Base-by-base conservation (phyloP, 1,284 basidiomycete genomes). In the Apiotrichum brassicae region DNA sequence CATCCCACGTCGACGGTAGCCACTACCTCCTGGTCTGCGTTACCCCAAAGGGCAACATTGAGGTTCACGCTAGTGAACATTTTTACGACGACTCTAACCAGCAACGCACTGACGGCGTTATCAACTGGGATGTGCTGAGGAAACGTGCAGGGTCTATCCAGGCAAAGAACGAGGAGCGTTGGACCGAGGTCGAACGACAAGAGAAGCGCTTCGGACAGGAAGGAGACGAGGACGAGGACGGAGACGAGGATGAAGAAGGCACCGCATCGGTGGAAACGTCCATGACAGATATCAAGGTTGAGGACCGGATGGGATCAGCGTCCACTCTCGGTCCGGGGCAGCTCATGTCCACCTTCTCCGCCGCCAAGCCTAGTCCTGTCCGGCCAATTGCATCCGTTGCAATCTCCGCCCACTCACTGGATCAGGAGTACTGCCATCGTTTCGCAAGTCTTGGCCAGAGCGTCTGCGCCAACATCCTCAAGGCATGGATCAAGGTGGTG, bases 21-120 rank as follows among this genome's bases (percentile, higher is more conserved):
- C 77, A 79, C 53, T 79, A 77, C 61, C 75, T 78, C 48, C 75
- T 79, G 53, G 63, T 78, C 45, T 77, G 74, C 68, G 76, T 79
- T 48, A 74, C 72, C 3, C 75, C 78, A 12, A 70, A 74, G 30
- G 77, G 77, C 8, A 74, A 78, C 52, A 73, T 77, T n/a, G 77
- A 79, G 59, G 73, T 74, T 22, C 78, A 76, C 59, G 77, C 77
- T 14, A 76, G 72, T 49, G 76, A 77, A 50, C 56, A 56, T 42
- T 56, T 56, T 35, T 53, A 53, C 52, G 61, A 65, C 28, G 59
- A 63, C 39, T 50, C 57, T 40, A 69, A 66, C 35, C 64, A 68
- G 28, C 54, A 48, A 24, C 49, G 53, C 12, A 49, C 56, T 4
- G 59, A 63, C 46, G 62, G 61, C 19, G 60, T 68, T 4, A 44